These are phyloP conservation scores for Flammula alnicola DNA, from an alignment of 1,284 basidiomycete genomes.

Conservation along the genomic window DNA sequence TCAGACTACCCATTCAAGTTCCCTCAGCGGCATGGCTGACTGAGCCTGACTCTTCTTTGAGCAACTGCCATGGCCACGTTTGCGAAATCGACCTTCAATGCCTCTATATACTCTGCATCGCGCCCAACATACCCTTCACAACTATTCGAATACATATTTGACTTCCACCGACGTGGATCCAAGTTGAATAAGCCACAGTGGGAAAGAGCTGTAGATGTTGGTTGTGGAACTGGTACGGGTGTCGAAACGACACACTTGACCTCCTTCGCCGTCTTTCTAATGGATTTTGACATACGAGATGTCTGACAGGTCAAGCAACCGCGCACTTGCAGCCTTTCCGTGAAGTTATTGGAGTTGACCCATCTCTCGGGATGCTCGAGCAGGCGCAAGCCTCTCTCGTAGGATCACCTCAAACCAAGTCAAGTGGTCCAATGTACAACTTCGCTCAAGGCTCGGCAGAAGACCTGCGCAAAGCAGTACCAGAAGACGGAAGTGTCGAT, in stretches of 20 bases:
- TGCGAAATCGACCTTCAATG: conserved; percentile 64
- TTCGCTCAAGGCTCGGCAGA: conserved; percentile 63
- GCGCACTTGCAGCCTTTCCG: conserved; percentile 62
- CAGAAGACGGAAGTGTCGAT: conserved; percentile 67
- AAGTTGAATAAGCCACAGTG: conserved; percentile 43
- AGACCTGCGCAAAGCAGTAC: conserved; percentile 46
- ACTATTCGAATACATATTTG: conserved; percentile 65
- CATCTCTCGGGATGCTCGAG: conserved; percentile 74
- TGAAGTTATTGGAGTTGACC: conserved; percentile 73
- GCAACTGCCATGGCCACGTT: conserved; percentile 66
- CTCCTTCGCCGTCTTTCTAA: not conserved
- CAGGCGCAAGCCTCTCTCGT: conserved; percentile 53
- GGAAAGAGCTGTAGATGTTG: conserved; percentile 73
- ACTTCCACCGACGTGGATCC: conserved; percentile 50
- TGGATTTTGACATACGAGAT: not conserved
- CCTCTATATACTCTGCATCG: conserved; percentile 64
- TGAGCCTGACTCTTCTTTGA: too few species aligned
- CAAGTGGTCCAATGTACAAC: conserved; percentile 33
- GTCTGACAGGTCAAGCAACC: conserved; percentile 69
- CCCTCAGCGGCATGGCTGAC: too few species aligned
- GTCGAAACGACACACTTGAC: not conserved
- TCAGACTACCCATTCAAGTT: too few species aligned
- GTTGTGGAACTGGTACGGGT: conserved; percentile 78
- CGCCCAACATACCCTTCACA: conserved; percentile 71
- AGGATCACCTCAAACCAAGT: conserved; percentile 10